Evolutionary conservation across 2,329 filamentous ascomycete genomes (phyloP).

Genomic region (Aspergillus floridensis): DNA sequence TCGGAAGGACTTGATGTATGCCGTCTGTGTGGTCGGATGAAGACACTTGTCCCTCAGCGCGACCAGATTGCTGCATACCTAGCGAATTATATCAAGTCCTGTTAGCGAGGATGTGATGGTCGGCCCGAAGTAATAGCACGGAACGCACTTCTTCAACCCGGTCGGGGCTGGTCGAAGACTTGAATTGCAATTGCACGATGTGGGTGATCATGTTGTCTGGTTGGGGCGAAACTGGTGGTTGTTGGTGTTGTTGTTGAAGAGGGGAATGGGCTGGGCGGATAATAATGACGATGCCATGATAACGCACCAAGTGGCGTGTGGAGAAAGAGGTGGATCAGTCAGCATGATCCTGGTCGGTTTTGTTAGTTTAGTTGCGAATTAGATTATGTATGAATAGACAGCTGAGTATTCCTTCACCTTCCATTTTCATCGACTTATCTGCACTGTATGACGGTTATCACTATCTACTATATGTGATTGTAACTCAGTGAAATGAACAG

Average conservation of each 20-base stretch:
- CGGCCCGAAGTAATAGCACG: background rate
- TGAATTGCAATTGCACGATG: conserved; percentile 67
- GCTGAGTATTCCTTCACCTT: background rate
- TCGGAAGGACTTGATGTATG: conserved; percentile 60
- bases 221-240: no score
- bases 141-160: conserved; percentile 56
- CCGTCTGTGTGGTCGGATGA: conserved; percentile 55
- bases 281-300: background rate
- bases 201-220: conserved; percentile 51
- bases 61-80: conserved; percentile 59
- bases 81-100: background rate
- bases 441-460: no score
- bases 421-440: background rate
- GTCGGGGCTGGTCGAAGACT: conserved; percentile 47
- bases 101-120: background rate
- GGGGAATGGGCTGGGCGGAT: background rate
- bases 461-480: no score
- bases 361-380: background rate
- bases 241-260: background rate
- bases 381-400: no score
- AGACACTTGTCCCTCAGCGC: conserved; percentile 57
- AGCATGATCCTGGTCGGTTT: background rate
- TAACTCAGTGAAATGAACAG: background rate
- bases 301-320: background rate
- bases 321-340: background rate